Base-by-base conservation (phyloP, 2,329 filamentous ascomycete genomes). In the Teratosphaeria destructans region DNA sequence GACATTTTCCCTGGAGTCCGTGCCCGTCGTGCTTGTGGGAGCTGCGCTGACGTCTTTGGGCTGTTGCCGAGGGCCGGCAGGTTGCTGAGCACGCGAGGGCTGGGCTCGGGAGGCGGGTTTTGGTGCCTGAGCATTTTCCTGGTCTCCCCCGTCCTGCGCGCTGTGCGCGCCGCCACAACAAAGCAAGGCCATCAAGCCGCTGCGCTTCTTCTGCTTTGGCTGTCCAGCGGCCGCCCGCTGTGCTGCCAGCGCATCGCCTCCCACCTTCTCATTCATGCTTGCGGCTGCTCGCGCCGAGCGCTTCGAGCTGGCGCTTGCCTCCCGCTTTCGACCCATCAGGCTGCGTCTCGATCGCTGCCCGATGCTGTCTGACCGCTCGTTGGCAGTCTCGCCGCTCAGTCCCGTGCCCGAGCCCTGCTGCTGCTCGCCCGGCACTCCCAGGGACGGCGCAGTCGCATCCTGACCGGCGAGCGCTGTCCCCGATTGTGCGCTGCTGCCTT, bases 131-230 rank as follows among this genome's bases (percentile, higher is more conserved):
- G 72, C 76, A 47, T 82, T 79, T 60, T 83, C 77, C 60, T 81
- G 79, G 57, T 79, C 79, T 59, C 76, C 78, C 54, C 82, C 79
- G 55, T 83, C 74, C 5, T 83, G 81, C 16, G 80, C 79, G 63
- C 82, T 79, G 63, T 86, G 85, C 56, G 85, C 83, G 49, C 84
- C 79, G 59, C 78, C 80, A 71, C 87, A 89, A 75, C 87, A 90
- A 60, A 90, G 77, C 58, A 89, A 80, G 12, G 76, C 71, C 11
- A 79, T 66, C 35, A 79, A 65, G 16, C 72, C 73, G 26, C 72
- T 70, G 43, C 75, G 75, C 67, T 76, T 77, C 66, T 75, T 77
- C 60, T 71, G 73, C 60, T 70, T 75, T 63, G 64, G 59, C 52
- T 67, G 64, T 7, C 69, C 70, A 58, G 69, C 67, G 34, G 69